Evolutionary conservation across 2,329 filamentous ascomycete genomes (phyloP).

Genomic region (Penicillium sclerotigenum): DNA sequence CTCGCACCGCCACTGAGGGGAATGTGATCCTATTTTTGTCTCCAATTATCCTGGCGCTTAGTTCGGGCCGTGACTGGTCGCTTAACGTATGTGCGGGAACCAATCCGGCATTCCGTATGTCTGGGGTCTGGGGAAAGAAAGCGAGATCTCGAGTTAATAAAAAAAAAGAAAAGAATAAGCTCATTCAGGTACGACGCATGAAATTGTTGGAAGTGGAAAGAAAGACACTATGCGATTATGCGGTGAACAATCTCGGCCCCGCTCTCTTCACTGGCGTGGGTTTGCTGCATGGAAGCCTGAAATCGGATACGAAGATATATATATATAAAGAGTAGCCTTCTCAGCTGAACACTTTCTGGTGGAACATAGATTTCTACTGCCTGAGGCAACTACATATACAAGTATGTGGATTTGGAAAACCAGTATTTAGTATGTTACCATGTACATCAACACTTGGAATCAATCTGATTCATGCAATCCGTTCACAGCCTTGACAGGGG

Average conservation of each 20-base stretch:
- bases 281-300: conserved; percentile 32
- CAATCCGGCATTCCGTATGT: background rate
- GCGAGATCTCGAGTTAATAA: background rate
- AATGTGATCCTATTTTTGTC: conserved; percentile 20
- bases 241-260: conserved; percentile 17
- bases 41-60: conserved; percentile 33
- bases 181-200: conserved; percentile 12
- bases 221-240: conserved; percentile 8
- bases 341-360: conserved; percentile 4
- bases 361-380: background rate
- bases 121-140: background rate
- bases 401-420: background rate
- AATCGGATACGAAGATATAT: background rate
- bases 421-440: conserved; percentile 9
- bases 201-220: background rate
- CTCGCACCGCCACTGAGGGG: conserved; percentile 7
- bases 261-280: conserved; percentile 22
- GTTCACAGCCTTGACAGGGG: conserved; percentile 30
- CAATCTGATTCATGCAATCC: conserved; percentile 20
- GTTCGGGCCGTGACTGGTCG: conserved; percentile 22
- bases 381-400: background rate
- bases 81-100: conserved; percentile 10
- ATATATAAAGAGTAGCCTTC: background rate
- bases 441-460: background rate
- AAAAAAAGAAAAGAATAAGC: conserved; percentile 12